Evolutionary conservation across 2,329 filamentous ascomycete species (phyloP), one percentile per base, ranked within the genome.

Genomic region (Ascochyta lentis): DNA sequence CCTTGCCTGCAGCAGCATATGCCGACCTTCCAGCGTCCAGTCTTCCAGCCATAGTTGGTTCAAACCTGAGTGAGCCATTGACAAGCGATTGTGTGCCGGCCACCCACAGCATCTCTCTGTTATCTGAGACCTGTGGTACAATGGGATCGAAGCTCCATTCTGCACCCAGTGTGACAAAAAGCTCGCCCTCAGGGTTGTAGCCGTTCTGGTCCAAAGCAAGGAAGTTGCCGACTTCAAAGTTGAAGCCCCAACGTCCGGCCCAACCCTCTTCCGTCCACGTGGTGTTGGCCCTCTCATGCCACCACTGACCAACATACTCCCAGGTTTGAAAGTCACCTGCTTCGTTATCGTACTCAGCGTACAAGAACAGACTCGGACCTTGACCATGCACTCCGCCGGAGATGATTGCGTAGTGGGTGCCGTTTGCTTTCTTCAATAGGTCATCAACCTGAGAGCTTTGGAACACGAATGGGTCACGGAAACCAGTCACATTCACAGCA

Each of bases 141-240:
- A 78, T 71, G 3, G 78, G 78, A 1, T 65, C 67, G n/a, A 72
- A 60, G 3, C 73, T 76, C 78, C 79, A 80, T 57, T 81, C 79
- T 0, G 76, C 72, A 15, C 78, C 79, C 6, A 79, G 40, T 0
- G 78, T 80, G 4, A 69, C 63, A 49, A 80, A 77, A 2, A 77
- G 65, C 15, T 78, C 73, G 13, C 77, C 79, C 3, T 74, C 64
- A 4, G 70, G 55, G 45, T 74, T 77, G 46, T 77, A 79, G 10
- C 78, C 78, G 4, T 73, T 52, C 19, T 72, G 66, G 15, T 78
- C 73, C 3, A 81, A 61, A 13, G 70, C 64, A 60, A 81, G 79
- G 15, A 79, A 57, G 37, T 80, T 81, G 19, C 58, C 69, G 10
- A 79, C 77, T 60, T 82, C 80, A 38, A 80, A 80, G 56, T 82